Conservation (phyloP, 2,329 filamentous ascomycete genomes). For the Neofusicoccum ribis region DNA sequence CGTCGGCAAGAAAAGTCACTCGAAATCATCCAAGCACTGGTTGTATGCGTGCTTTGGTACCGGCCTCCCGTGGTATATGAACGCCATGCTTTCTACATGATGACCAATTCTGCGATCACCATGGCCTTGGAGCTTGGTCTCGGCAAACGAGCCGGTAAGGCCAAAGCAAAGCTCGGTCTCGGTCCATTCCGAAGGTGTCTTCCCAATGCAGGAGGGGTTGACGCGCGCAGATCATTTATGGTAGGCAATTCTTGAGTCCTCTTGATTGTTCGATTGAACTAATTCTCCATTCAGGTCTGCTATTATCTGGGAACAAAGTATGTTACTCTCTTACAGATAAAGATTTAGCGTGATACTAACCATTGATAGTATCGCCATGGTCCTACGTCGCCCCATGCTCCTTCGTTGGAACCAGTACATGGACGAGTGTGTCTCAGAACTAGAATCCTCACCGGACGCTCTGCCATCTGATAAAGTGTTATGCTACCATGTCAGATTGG, state of each 20-base stretch:
- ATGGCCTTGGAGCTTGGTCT: slow-evolving; percentile 85
- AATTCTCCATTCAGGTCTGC: slow-evolving; percentile 34
- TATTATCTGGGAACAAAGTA: slow-evolving; percentile 62
- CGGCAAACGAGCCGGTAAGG: slow-evolving; percentile 56
- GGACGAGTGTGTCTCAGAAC: slow-evolving; percentile 60
- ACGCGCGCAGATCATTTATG: slow-evolving; percentile 60
- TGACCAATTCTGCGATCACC: slow-evolving; percentile 76
- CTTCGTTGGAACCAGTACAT: slow-evolving; percentile 64
- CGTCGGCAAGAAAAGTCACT: slow-evolving; percentile 77
- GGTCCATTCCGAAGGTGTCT: slow-evolving; percentile 35
- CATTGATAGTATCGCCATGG: slow-evolving; percentile 54
- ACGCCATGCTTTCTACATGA: slow-evolving; percentile 86
- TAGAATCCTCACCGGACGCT: slow-evolving; percentile 58
- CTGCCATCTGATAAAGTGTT: slow-evolving; percentile 58
- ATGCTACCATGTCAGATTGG: slow-evolving; percentile 59
- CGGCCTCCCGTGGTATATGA: slow-evolving; percentile 79
- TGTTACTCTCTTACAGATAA: slow-evolving; percentile 16
- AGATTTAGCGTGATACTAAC: neutral
- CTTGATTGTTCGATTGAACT: neutral
- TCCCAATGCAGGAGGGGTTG: slow-evolving; percentile 54
- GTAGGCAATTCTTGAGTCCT: slow-evolving; percentile 29
- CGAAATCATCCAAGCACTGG: slow-evolving; percentile 77
- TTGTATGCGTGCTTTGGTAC: slow-evolving; percentile 80
- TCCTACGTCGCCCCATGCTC: slow-evolving; percentile 59
- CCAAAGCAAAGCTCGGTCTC: slow-evolving; percentile 37